Evolutionary conservation across 208 protist genomes (phyloP).

Genomic region (Crithidia mellificae): DNA sequence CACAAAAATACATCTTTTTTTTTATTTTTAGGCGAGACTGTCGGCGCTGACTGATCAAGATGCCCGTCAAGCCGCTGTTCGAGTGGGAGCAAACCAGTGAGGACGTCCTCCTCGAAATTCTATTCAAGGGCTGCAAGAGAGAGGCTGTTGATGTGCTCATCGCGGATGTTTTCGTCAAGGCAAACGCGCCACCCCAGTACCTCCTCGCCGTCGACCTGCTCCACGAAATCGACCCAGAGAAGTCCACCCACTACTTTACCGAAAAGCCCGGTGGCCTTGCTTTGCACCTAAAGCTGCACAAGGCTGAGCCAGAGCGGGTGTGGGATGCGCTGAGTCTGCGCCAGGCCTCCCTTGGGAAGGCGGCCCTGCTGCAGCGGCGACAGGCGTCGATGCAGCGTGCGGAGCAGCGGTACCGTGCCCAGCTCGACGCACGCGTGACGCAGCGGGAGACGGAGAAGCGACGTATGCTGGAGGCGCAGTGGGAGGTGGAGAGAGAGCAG

Average conservation of each 20-base stretch:
- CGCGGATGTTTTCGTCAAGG: conserved; percentile 81
- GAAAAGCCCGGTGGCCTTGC: conserved; percentile 26
- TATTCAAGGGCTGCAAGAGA: conserved; percentile 78
- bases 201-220: conserved; percentile 87
- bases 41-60: too few species aligned
- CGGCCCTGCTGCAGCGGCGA: conserved; percentile 62
- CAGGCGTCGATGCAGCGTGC: conserved; percentile 60
- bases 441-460: conserved; percentile 82
- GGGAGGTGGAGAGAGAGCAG: conserved; percentile 87
- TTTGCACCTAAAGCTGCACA: conserved; percentile 71
- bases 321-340: conserved; percentile 71
- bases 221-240: conserved; percentile 58
- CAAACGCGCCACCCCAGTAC: conserved; percentile 85
- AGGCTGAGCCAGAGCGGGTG: conserved; percentile 39
- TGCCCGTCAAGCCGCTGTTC: conserved; percentile 86
- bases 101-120: conserved; percentile 69
- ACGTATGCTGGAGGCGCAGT: conserved; percentile 87
- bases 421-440: conserved; percentile 60
- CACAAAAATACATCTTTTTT: too few species aligned
- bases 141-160: conserved; percentile 88
- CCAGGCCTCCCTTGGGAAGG: conserved; percentile 32
- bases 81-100: conserved; percentile 88
- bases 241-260: conserved; percentile 60
- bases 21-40: too few species aligned
- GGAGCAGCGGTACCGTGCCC: conserved; percentile 72